Conservation (phyloP, 164 flowering plant species). For the Tetrastigma voinierianum region DNA sequence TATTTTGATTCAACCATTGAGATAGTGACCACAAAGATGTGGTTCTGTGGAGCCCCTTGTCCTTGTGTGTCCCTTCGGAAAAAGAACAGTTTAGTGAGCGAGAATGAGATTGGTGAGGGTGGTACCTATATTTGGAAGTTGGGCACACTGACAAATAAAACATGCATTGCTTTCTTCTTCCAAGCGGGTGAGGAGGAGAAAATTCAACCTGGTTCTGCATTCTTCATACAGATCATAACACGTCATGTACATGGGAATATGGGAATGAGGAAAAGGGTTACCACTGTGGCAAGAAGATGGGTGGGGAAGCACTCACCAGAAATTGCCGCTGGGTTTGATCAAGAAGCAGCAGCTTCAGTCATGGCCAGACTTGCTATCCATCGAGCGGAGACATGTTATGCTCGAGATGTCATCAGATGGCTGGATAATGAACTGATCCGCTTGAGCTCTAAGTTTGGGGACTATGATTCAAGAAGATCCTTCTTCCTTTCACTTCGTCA, state of each 20-base stretch:
- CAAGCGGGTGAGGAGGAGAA: conserved; percentile 61
- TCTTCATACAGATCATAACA: conserved; percentile 79
- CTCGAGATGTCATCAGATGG: conserved; percentile 85
- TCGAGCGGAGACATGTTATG: conserved; percentile 50
- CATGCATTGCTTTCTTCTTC: conserved; percentile 85
- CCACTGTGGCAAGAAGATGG: conserved; percentile 94
- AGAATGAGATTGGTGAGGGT: conserved; percentile 66
- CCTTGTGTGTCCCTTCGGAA: conserved; percentile 74
- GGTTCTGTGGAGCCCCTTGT: conserved; percentile 84
- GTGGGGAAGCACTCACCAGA: conserved; percentile 64
- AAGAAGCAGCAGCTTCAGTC: conserved; percentile 91
- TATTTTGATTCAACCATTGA: conserved; percentile 77
- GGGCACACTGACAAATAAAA: conserved; percentile 63
- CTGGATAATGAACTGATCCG: conserved; percentile 64
- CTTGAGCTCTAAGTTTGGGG: conserved; percentile 85
- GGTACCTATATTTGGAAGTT: conserved; percentile 81
- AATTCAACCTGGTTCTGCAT: conserved; percentile 65
- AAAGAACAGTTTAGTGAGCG: conserved; percentile 60
- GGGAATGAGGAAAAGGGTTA: conserved; percentile 73
- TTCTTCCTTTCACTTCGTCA: conserved; percentile 73
- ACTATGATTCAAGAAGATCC: conserved; percentile 83
- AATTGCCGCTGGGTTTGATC: conserved; percentile 83
- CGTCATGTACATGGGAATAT: conserved; percentile 58
- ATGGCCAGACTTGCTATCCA: conserved; percentile 85
- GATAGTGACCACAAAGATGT: conserved; percentile 75